Percentiles rank a stretch among this genome's conserved stretches.
phyloP scores from a whole-genome alignment of 2,329 filamentous ascomycete genomes.

The Colletotrichum kahawae region DNA sequence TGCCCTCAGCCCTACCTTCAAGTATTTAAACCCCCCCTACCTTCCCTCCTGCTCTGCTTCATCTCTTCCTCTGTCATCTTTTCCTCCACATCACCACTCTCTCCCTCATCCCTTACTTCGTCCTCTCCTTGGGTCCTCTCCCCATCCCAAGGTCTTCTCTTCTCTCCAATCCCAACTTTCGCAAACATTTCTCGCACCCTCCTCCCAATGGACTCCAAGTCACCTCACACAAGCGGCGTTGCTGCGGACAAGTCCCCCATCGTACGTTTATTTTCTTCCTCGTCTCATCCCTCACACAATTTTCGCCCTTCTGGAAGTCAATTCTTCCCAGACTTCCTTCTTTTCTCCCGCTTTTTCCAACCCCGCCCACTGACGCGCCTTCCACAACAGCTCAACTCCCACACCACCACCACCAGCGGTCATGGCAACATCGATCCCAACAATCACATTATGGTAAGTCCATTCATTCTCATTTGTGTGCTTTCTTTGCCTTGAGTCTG shows the following conservation, averaged over 20 bases:
- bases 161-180: background rate
- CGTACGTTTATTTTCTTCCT: background rate
- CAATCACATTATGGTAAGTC: background rate
- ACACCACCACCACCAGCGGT: background rate
- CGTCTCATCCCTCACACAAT: background rate
- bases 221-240: background rate
- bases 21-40: background rate
- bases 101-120: fast-evolving
- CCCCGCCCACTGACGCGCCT: background rate
- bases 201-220: background rate
- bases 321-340: background rate
- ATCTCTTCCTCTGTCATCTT: background rate
- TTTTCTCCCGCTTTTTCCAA: background rate
- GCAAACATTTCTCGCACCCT: background rate
- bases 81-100: background rate
- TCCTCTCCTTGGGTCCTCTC: fast-evolving
- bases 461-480: background rate
- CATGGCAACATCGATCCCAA: background rate
- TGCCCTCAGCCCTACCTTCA: background rate
- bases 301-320: too few species aligned
- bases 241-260: background rate
- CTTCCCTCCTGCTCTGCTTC: fast-evolving
- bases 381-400: fast-evolving
- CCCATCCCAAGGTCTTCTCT: background rate
- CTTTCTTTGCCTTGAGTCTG: background rate